These are phyloP conservation scores for Cladorrhinum sp. DNA, from an alignment of 2,329 filamentous ascomycete genomes.

Conservation along the genomic window DNA sequence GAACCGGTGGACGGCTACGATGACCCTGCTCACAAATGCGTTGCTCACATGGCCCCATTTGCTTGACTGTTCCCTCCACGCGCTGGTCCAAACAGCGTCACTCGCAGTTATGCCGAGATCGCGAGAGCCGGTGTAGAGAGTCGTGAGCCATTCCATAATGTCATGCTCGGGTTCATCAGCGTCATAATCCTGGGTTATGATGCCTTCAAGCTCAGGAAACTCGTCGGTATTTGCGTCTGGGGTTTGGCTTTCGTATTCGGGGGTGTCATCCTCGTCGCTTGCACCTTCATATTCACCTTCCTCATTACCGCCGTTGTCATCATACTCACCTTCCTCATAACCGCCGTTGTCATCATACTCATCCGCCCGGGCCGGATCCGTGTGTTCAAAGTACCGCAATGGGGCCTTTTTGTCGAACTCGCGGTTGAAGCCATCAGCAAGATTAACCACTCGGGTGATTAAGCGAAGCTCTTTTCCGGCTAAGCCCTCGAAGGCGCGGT, in stretches of 20 bases:
- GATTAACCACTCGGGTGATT: slow-evolving; percentile 37
- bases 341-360: neutral
- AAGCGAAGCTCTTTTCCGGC: slow-evolving; percentile 35
- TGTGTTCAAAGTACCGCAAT: slow-evolving; percentile 10
- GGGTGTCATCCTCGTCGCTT: too few species aligned
- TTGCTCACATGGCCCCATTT: slow-evolving; percentile 31
- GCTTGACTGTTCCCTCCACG: slow-evolving; percentile 31
- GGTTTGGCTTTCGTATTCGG: neutral
- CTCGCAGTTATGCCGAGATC: slow-evolving; percentile 28
- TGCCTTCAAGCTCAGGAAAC: slow-evolving; percentile 19
- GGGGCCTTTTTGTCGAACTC: slow-evolving; percentile 24
- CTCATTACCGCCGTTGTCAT: neutral
- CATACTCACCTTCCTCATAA: neutral
- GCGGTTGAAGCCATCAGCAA: slow-evolving; percentile 38
- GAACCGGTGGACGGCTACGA: slow-evolving; percentile 32
- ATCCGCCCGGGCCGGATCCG: neutral
- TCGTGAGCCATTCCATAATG: slow-evolving; percentile 27
- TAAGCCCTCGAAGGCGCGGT: slow-evolving; percentile 29
- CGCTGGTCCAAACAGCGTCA: slow-evolving; percentile 21
- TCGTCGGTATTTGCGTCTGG: neutral
- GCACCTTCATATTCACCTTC: neutral
- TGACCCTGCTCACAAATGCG: slow-evolving; percentile 30
- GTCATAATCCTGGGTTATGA: slow-evolving; percentile 1
- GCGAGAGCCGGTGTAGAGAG: slow-evolving; percentile 25
- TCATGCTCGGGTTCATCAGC: slow-evolving; percentile 8